Evolutionary conservation across 192 early-diverging fungal species (phyloP), one percentile per base, ranked within the genome.

Genomic region (Phlyctochytrium planicorne): DNA sequence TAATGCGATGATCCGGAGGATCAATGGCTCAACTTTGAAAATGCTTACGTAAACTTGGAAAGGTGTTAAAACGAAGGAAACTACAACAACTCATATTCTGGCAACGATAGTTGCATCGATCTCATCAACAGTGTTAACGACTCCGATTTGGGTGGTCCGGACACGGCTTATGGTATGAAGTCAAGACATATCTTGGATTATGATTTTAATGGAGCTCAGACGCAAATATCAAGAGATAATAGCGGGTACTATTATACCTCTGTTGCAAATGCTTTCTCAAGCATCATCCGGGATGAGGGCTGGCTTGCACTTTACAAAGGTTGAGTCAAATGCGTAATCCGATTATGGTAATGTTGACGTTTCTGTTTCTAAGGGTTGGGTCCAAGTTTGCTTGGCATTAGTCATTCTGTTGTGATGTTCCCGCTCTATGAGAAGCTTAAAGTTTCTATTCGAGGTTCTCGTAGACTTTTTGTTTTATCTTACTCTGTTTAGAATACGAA

Each of bases 381-480:
- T 23, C 90, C 92, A 34, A 90, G 90, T n/a, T 75, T 98, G 62
- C 80, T 98, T 75, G 96, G 96, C 35, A 91, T 95, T 33, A 89
- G 84, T 32, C 96, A 98, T 74, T 94, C 94, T 0, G 92, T 91
- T 2, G 82, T 98, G 30, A 94, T 95, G 77, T 98, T 98, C 69
- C 96, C 96, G 33, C 79, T 98, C 35, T 98, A 98, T 78, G 96
- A 98, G 78, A 82, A 87, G 62, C 74, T 98, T 35, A 96, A 96
- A 75, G 32, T 76, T 0, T 47, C 66, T 1, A 37, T 79, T 32
- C 29, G 35, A 68, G 34, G 73, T 75, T 53, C 23, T 66, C 23
- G 12, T 47, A 59, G 23, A 6, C 34, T 20, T 25, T 35, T 27
- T 62, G 56, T 29, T 65, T n/a, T 52, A 29, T 32, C 27, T 2